Evolutionary conservation across 768 basidiomycete species (phyloP).

Genomic region (Chiua virens): DNA sequence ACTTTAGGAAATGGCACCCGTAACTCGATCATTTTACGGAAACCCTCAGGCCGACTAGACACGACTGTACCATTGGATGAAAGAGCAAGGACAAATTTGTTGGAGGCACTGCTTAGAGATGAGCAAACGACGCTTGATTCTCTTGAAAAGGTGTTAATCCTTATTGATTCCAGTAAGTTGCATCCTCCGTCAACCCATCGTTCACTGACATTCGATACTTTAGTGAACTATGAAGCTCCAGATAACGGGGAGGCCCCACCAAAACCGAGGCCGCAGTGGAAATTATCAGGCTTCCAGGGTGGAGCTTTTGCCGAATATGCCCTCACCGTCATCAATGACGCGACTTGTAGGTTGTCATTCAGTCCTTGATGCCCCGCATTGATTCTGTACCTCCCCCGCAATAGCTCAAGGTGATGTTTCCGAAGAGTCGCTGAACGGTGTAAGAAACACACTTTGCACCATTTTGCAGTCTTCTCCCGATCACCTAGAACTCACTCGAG

Average conservation of each 20-base stretch:
- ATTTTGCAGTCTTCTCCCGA: not conserved
- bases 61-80: not conserved
- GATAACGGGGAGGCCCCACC: not conserved
- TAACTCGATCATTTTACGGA: not conserved
- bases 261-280: not conserved
- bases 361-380: not conserved
- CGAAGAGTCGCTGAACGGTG: not conserved
- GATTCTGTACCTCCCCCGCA: not conserved
- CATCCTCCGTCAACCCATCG: not conserved
- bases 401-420: not conserved
- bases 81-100: not conserved
- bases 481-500: not conserved
- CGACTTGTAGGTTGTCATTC: not conserved
- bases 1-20: not conserved
- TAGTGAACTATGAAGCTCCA: not conserved
- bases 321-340: not conserved
- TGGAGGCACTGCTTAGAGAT: not conserved
- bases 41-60: not conserved
- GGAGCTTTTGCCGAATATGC: not conserved
- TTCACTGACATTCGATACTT: not conserved
- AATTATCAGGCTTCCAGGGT: not conserved
- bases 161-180: constrained; percentile 5
- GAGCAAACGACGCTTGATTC: not conserved
- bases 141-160: constrained; percentile 3
- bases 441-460: not conserved